Base-by-base conservation (phyloP, 257 asterid genomes). In the Verbena officinalis region DNA sequence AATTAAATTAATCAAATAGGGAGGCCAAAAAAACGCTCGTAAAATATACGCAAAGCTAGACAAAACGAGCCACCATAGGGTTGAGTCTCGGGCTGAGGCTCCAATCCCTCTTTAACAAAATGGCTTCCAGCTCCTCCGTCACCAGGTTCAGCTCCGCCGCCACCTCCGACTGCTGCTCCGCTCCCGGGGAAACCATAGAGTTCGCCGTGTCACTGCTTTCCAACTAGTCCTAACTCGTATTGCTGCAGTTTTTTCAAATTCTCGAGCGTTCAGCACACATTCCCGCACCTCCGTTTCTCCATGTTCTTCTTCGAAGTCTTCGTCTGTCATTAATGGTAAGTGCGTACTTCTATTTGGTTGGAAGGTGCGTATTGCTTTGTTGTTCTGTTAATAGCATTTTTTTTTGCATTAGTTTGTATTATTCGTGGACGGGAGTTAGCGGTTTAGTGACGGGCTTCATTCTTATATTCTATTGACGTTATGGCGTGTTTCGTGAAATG, bases 121-220 rank as follows among this genome's bases (percentile, higher is more conserved):
- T 15, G 21, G 51, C 51, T 16, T 0, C 51, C 21, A 4, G 21
- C 20, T 5, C 21, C 51, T 44, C 51, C 51, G 9, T 21, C 51
- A 21, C 22, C 21, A 9, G 2, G 21, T 4, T 44, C 4, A 14
- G n/a, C 51, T 4, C 42, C 54, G 11, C 79, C 64, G 11, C 63
- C 58, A 23, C 58, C 45, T 22, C 72, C n/a, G 64, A 53, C 16
- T 7, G 34, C 1, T 24, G 48, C 55, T 46, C 54, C 14, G 48
- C 55, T 46, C 54, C 14, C 67, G 46, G 13, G 10, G 15, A 10
- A 2, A 15, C 19, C n/a, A 52, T 2, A 24, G 48, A 64, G 31
- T 55, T 34, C 8, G 31, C 23, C 62, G 17, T 11, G 4, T 39
- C 36, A 8, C 36, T 5, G 31, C 22, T 57, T 22, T 55, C 24